Base-by-base conservation (phyloP, 345 rosid genomes). In the Gossypium bickii region DNA sequence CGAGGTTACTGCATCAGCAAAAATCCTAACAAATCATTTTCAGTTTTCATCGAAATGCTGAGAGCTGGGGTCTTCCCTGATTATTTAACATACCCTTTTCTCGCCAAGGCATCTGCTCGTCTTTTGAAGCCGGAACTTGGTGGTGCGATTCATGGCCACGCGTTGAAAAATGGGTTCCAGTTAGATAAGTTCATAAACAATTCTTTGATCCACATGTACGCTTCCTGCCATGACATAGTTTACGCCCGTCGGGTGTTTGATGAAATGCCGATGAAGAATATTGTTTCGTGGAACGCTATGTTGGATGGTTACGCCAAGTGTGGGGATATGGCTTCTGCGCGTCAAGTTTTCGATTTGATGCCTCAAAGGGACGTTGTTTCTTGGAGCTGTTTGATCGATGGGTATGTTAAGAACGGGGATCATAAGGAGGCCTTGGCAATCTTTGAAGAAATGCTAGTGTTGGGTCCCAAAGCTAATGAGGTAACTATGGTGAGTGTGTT, bases 401-500 rank as follows among this genome's bases (percentile, higher is more conserved):
- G 97, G 61, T 89, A 86, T 78, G 95, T 87, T 17, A 94, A 91
- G 80, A 82, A 76, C 7, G 84, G 86, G 79, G 88, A 80, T 13
- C 83, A 86, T 48, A 77, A 55, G 20, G 87, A 92, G 80, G 95
- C 97, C 2, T 52, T 90, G 78, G 86, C 75, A 12, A 74, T 92
- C n/a, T 92, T 89, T 1, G 89, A 85, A 71, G 77, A 82, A 74
- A 90, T 92, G 92, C 78, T 77, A 64, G 64, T 0, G 15, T 52
- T 44, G 2, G 87, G 92, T 71, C 81, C 87, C 3, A 83, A 76
- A 67, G 92, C 92, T 9, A 94, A 92, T 52, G 98, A 87, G 78
- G 97, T 91, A 34, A 92, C 98, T 34, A 84, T 92, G 98, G 93
- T 92, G 74, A 94, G 97, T 20, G 89, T 90, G 2, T 74, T 94